These are phyloP conservation scores for Auriculariales sp. DNA, from an alignment of 768 basidiomycete genomes.

Conservation along the genomic window DNA sequence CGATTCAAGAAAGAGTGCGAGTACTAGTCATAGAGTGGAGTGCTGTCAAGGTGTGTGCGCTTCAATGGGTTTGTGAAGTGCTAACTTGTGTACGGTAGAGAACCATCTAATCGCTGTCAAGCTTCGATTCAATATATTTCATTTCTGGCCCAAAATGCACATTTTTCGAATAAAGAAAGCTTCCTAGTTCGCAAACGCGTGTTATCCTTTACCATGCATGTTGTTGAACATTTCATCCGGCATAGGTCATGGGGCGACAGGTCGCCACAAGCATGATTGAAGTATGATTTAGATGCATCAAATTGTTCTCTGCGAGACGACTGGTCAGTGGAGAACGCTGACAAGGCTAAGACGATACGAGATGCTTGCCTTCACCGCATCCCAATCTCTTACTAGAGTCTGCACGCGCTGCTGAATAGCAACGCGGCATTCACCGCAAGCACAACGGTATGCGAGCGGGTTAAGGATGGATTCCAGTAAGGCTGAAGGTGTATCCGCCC, in stretches of 20 bases:
- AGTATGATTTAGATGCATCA: not conserved
- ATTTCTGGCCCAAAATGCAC: not conserved
- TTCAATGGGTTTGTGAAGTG: not conserved
- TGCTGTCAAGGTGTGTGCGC: conserved; percentile 36
- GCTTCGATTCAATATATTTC: not conserved
- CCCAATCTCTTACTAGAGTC: not conserved
- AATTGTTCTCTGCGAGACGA: not conserved
- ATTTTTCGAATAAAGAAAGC: not conserved
- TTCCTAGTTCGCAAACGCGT: not conserved
- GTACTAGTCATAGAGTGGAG: conserved; percentile 65
- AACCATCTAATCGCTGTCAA: not conserved
- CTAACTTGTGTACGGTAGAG: not conserved
- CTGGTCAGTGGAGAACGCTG: not conserved
- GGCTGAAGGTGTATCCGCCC: not conserved
- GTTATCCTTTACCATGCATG: not conserved
- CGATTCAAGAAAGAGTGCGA: conserved; percentile 52
- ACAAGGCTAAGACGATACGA: not conserved
- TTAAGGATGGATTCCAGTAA: not conserved
- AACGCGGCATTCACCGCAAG: not conserved
- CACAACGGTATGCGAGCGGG: not conserved
- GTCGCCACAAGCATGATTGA: not conserved
- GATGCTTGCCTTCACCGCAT: no score
- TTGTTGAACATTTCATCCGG: not conserved
- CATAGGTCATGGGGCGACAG: not conserved
- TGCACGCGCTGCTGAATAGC: not conserved